A percentile compares a stretch with the other conserved stretches of the same genome.
These are phyloP conservation scores for Hydnomerulius pinastri DNA, from an alignment of 768 basidiomycete genomes.

Conservation along the genomic window DNA sequence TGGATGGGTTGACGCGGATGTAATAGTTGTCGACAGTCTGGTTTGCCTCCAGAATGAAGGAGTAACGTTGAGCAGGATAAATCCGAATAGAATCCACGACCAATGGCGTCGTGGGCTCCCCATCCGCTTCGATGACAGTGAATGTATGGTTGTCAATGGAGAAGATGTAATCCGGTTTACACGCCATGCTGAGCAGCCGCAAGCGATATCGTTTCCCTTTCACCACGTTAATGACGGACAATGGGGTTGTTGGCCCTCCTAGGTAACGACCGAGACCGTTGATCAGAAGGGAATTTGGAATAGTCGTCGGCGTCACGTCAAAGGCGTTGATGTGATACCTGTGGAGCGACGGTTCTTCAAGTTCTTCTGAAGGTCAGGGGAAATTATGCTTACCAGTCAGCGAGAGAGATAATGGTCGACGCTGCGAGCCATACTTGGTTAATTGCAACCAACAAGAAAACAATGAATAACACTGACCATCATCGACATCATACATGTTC, in stretches of 20 bases:
- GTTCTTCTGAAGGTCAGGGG: no score
- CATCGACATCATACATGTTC: conserved; percentile 35
- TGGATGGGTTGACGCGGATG: conserved; percentile 8
- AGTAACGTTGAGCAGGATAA: conserved; percentile 46
- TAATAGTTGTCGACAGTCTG: conserved; percentile 45
- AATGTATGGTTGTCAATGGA: conserved; percentile 27
- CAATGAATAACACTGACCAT: conserved; percentile 8
- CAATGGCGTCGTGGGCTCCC: conserved; percentile 40
- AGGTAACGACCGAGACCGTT: conserved; percentile 40
- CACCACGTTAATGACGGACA: conserved; percentile 35
- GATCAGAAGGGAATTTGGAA: conserved; percentile 39
- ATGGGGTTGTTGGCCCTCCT: conserved; percentile 20
- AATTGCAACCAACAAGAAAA: neutral
- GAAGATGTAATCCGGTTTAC: conserved; percentile 32
- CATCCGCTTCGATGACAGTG: conserved; percentile 47
- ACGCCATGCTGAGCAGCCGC: conserved; percentile 38
- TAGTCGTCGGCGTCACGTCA: conserved; percentile 6
- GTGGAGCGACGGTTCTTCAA: neutral
- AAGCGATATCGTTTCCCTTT: conserved; percentile 40
- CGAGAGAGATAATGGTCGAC: conserved; percentile 38
- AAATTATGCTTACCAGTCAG: conserved; percentile 32
- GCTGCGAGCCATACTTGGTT: conserved; percentile 13
- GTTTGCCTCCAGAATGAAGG: conserved; percentile 44
- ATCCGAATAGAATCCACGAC: conserved; percentile 40
- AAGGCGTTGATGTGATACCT: conserved; percentile 22